A percentile compares a stretch with the other conserved stretches of the same genome.
phyloP scores from a whole-genome alignment of 306 rosid genomes.

The Acacia crassicarpa region DNA sequence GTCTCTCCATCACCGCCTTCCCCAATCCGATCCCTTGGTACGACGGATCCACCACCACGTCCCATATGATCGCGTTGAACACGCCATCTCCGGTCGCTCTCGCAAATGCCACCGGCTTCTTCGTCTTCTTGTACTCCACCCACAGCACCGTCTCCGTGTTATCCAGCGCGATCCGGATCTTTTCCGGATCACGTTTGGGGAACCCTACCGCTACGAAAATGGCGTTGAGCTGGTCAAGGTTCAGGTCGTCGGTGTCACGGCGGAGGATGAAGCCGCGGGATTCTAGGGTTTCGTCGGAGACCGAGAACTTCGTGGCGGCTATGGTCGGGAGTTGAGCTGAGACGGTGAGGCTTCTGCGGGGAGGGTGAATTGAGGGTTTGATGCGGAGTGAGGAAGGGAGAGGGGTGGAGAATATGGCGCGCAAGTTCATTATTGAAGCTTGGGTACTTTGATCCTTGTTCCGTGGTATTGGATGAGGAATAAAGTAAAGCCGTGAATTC shows the following conservation, averaged over 20 bases:
- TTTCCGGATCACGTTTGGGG: conserved; percentile 70
- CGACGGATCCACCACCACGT: conserved; percentile 91
- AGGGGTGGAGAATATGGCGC: conserved; percentile 47
- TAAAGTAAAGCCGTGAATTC: background rate
- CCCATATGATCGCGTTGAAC: conserved; percentile 92
- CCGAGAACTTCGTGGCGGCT: conserved; percentile 22
- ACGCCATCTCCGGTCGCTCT: conserved; percentile 94
- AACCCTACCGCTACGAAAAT: conserved; percentile 91
- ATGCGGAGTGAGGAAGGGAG: conserved; percentile 31
- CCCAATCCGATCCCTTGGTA: conserved; percentile 89
- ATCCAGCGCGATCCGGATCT: conserved; percentile 68
- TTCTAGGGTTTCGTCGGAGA: conserved; percentile 60
- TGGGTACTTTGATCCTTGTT: background rate
- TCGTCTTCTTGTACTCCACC: conserved; percentile 65
- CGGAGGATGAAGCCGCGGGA: conserved; percentile 75
- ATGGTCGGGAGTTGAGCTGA: conserved; percentile 31
- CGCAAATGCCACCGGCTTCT: conserved; percentile 77
- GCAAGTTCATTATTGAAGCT: conserved; percentile 47
- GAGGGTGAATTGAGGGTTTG: background rate
- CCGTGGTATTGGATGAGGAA: background rate
- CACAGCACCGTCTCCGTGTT: conserved; percentile 72
- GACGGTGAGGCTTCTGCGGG: conserved; percentile 39
- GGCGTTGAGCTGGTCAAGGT: conserved; percentile 70
- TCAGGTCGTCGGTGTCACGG: conserved; percentile 51
- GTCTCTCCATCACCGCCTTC: conserved; percentile 80